Percentiles rank a stretch among this genome's conserved stretches.
These are phyloP conservation scores for Haberlea rhodopensis DNA, from an alignment of 257 asterid species.

Conservation along the genomic window DNA sequence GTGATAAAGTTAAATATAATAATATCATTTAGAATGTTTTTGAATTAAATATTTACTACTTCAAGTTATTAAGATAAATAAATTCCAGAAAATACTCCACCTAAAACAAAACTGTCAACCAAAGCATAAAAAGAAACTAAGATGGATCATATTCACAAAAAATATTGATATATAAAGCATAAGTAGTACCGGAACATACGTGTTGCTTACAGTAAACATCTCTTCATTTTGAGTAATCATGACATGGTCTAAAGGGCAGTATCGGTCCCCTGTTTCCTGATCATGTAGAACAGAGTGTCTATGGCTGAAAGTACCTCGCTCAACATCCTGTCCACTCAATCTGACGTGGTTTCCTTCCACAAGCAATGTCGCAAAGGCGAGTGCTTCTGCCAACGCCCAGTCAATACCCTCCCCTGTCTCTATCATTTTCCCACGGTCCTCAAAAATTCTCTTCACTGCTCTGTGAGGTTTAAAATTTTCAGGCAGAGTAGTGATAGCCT, in stretches of 20 bases:
- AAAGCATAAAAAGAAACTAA: slow-evolving; percentile 7
- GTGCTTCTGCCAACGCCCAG: slow-evolving; percentile 98
- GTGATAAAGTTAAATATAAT: background rate
- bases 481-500: slow-evolving; percentile 80
- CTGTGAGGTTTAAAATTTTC: slow-evolving; percentile 78
- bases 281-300: slow-evolving; percentile 91
- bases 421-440: slow-evolving; percentile 91
- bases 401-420: slow-evolving; percentile 94
- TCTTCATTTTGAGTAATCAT: slow-evolving; percentile 85
- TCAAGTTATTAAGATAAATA: background rate
- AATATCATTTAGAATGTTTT: background rate
- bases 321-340: slow-evolving; percentile 98
- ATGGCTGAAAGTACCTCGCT: slow-evolving; percentile 98
- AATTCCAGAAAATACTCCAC: background rate
- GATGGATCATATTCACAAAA: background rate
- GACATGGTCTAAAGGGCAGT: slow-evolving; percentile 94
- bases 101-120: slow-evolving; percentile 17
- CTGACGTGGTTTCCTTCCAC: slow-evolving; percentile 98
- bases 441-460: slow-evolving; percentile 77
- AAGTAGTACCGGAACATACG: slow-evolving; percentile 39
- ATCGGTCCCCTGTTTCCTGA: slow-evolving; percentile 79
- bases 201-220: slow-evolving; percentile 98
- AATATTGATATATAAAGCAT: slow-evolving; percentile 17
- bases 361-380: slow-evolving; percentile 92
- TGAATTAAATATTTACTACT: slow-evolving; percentile 2